Conservation (phyloP, 2,329 filamentous ascomycete species). For the Microdochium trichocladiopsis region DNA sequence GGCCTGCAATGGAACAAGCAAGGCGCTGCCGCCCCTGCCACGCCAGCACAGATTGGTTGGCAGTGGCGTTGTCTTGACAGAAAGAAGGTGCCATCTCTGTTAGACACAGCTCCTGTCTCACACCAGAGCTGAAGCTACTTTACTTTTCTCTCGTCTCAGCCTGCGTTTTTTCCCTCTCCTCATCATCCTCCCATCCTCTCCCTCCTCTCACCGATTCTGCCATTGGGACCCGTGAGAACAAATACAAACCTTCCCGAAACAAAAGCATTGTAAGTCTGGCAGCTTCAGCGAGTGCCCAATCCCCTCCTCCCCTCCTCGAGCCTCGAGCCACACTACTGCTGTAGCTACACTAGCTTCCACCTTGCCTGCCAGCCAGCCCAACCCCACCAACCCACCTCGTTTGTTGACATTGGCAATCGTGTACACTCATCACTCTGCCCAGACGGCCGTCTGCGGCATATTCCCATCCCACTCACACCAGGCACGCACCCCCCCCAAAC, state of each 20-base stretch:
- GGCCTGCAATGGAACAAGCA: background rate
- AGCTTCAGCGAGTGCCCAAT: background rate
- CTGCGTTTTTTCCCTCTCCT: background rate
- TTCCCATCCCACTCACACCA: background rate
- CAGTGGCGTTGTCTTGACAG: conserved; percentile 1
- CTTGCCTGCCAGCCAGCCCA: background rate
- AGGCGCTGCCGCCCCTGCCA: background rate
- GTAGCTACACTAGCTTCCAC: background rate
- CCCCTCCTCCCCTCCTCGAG: background rate
- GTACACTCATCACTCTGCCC: background rate
- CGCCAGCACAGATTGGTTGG: background rate
- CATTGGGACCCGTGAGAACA: background rate
- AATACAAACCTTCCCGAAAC: background rate
- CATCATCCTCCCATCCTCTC: background rate
- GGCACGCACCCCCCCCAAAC: background rate
- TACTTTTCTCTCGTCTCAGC: background rate
- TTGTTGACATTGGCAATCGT: conserved; percentile 1
- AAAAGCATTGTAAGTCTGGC: background rate
- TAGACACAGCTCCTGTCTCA: background rate
- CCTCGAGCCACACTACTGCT: background rate
- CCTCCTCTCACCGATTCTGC: background rate
- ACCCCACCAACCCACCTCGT: conserved; percentile 1
- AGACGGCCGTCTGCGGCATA: background rate
- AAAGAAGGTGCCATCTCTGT: too few species aligned
- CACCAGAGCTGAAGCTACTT: background rate